Evolutionary conservation across 495 filamentous ascomycete species (phyloP), one percentile per base, ranked within the genome.

Genomic region (Annulohypoxylon maeteangense): DNA sequence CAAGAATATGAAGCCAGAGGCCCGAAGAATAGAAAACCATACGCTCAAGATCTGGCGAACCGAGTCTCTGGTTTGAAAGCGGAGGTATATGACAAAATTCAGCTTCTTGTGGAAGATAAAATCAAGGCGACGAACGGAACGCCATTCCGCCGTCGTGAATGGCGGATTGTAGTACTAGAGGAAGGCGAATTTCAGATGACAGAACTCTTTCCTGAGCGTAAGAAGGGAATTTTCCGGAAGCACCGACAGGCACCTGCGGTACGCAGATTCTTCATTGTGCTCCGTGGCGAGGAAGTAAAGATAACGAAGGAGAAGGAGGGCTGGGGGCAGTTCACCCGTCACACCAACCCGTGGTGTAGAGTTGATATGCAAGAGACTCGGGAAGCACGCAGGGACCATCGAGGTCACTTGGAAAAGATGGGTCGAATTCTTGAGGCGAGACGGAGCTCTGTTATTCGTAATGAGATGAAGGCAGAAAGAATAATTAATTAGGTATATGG

Each of bases 31-130:
- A 56, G 51, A 45, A 56, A 11, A 34, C 59, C 67, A 14, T 76
- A 76, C 42, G 45, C 63, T n/a, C 74, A 76, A 29, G 71, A 76
- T 54, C 54, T 74, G 6, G 74, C 71, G 4, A 74, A 76, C 40
- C 45, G 74, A n/a, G 68, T 61, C 29, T 59, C 58, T 51, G 14
- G 50, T 14, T 59, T 76, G 1, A 23, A 65, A 2, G 14, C 12
- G 0, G 65, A 55, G 0, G 11, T 62, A 18, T 72, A 67, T 27
- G 68, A 70, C 14, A 63, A 29, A 40, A 1, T 68, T 7, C 65
- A 76, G 36, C 42, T 55, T 4, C 58, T 76, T 40, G 22, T 76
- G 4, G 62, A 70, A 16, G 59, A 70, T 20, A 76, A 68, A 32
- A 63, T 47, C 18, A 55, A 44, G 18, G 54, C 59, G n/a, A 59